These are phyloP conservation scores for Cladophialophora carrionii DNA, from an alignment of 2,329 filamentous ascomycete species.

Conservation along the genomic window DNA sequence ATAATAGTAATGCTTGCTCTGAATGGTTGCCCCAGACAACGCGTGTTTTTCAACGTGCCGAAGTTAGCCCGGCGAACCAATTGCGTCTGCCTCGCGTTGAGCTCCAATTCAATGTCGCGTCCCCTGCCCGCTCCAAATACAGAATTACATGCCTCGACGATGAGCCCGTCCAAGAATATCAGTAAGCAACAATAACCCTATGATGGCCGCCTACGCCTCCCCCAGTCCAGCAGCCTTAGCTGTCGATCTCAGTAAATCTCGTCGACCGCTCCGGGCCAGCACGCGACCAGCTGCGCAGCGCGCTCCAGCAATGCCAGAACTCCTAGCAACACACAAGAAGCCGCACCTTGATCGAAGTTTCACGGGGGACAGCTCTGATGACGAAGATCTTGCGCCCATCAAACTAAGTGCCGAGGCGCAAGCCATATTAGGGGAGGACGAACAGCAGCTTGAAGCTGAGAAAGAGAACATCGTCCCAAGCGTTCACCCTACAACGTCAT, in stretches of 20 bases:
- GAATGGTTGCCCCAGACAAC: conserved; percentile 14
- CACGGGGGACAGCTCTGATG: conserved; percentile 85
- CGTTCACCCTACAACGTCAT: conserved; percentile 6
- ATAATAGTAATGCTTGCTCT: conserved; percentile 20
- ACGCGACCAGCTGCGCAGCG: conserved; percentile 26
- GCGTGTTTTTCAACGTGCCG: neutral
- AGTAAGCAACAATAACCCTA: conserved; percentile 24
- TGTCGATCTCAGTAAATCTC: conserved; percentile 44
- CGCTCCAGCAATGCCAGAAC: conserved; percentile 15
- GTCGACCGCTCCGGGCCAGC: conserved; percentile 44
- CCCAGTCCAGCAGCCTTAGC: conserved; percentile 46
- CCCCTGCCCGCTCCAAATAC: neutral
- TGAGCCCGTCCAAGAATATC: conserved; percentile 27
- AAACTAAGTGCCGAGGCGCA: conserved; percentile 93
- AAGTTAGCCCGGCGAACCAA: conserved; percentile 14
- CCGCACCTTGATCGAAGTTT: conserved; percentile 18
- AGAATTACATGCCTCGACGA: conserved; percentile 17
- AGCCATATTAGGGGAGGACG: conserved; percentile 69
- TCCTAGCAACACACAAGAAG: neutral
- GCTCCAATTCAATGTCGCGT: conserved; percentile 21
- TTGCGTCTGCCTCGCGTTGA: neutral
- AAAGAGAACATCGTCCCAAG: conserved; percentile 36
- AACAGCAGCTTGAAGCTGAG: conserved; percentile 54
- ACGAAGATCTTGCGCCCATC: conserved; percentile 88
- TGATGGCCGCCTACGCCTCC: conserved; percentile 43